Conservation (phyloP, 148 eudicot species). For the Spergularia bocconei region DNA sequence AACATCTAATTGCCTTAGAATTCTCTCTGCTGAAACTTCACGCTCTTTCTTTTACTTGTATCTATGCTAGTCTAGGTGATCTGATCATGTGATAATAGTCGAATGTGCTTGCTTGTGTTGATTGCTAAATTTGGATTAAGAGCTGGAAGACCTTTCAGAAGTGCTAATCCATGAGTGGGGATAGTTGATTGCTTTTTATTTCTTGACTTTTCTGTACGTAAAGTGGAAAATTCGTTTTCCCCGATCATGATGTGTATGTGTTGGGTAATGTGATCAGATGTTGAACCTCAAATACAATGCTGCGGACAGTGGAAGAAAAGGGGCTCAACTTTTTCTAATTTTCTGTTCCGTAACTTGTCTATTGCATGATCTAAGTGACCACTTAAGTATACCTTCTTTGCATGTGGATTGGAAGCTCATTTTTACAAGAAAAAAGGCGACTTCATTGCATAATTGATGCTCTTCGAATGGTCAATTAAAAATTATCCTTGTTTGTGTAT, state of each 20-base stretch:
- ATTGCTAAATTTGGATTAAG: no score
- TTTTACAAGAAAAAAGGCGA: no score
- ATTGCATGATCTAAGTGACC: no score
- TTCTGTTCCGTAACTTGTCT: neutral
- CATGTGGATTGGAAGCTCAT: no score
- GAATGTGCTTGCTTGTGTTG: neutral
- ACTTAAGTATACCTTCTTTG: no score
- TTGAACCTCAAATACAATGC: neutral
- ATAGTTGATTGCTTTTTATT: no score
- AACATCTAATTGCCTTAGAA: neutral
- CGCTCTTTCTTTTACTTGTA: neutral
- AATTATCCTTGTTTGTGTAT: constrained; percentile 4
- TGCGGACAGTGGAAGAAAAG: no score
- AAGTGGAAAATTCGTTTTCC: no score
- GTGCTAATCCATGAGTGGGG: no score
- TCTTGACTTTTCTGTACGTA: no score
- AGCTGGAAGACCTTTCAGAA: no score
- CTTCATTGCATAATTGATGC: no score
- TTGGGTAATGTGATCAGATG: neutral
- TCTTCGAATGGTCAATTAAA: neutral
- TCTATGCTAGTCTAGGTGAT: neutral
- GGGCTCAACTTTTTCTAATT: neutral
- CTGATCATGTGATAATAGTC: neutral
- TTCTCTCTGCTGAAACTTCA: neutral
- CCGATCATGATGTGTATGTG: neutral